phyloP scores from a whole-genome alignment of 441 rosid species.

The Erysimum pusillum region DNA sequence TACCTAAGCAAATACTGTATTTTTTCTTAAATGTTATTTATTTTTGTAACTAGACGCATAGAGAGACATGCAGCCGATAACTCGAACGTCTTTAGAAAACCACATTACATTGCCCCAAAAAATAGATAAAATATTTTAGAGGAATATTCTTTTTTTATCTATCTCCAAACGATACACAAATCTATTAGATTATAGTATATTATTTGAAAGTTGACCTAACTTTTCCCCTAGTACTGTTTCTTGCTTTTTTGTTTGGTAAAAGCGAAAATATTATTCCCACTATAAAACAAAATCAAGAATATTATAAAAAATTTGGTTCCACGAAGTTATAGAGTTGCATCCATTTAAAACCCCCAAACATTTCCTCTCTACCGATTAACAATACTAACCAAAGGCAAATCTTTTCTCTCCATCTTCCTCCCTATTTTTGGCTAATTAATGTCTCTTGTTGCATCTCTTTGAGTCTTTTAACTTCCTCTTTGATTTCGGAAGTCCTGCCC shows the following conservation, averaged over 20 bases:
- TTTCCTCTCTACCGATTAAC: constrained; percentile 25
- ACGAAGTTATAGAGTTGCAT: constrained; percentile 14
- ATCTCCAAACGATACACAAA: constrained; percentile 23
- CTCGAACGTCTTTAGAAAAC: neutral
- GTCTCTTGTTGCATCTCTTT: constrained; percentile 29
- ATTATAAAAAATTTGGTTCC: neutral
- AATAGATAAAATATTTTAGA: neutral
- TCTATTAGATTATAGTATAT: constrained; percentile 8
- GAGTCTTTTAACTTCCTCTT: neutral
- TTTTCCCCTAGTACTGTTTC: neutral
- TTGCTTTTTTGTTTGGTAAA: constrained; percentile 7
- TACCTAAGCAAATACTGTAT: neutral
- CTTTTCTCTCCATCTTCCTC: constrained; percentile 1
- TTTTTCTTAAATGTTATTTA: no score
- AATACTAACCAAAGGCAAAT: constrained; percentile 26
- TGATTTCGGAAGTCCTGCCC: constrained; percentile 26
- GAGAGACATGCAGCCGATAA: constrained; percentile 34
- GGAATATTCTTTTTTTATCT: neutral
- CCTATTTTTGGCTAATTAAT: constrained; percentile 17
- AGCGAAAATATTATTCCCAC: neutral
- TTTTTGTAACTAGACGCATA: neutral
- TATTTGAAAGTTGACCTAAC: constrained; percentile 1
- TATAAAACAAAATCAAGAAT: neutral
- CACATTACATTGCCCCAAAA: neutral
- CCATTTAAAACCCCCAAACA: constrained; percentile 8